Base-by-base conservation (phyloP, 805 yeast genomes). In the Starmerella bacillaris region DNA sequence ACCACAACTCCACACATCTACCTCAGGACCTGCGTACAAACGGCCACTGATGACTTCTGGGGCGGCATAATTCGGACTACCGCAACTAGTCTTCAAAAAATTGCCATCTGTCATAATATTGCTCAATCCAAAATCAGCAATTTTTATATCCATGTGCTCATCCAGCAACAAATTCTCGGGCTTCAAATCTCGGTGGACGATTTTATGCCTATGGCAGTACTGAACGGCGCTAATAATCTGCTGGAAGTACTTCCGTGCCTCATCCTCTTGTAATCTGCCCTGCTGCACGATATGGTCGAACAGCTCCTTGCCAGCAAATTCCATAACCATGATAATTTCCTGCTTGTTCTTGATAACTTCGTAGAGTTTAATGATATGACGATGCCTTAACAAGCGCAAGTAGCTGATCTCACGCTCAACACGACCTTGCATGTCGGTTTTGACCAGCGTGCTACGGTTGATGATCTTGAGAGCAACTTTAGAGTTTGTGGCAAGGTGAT, bases 31-130 rank as follows among this genome's bases (percentile, higher is more conserved):
- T 2, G 95, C 96, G 49, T 84, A 86, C 36, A 86, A 64, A 54
- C 86, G 82, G 24, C 95, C 95, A 41, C 84, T 72, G 38, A 84
- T 84, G 20, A 84, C 95, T 57, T 84, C 96, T 1, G 96, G 96
- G 0, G 96, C 95, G 4, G 96, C 95, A 56, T 84, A 84, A 53
- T 86, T 86, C 37, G 96, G 96, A 5, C 92, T 77, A 4, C 96
- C 96, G 60, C 96, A 86, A 47, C 84, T 73, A 2, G 96, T 84
- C 53, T 84, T 86, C 51, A 84, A 64, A 54, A 84, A 84, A 55
- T 84, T 84, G 40, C 96, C 96, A 58, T 84, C 96, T 14, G 94
- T 86, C 96, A 84, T 84, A 46, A 84, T 83, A 55, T 84, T 84
- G 19, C 92, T 78, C 32, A 84, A 65, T 5, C 96, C 96, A 50